Percentiles rank a stretch among this genome's conserved stretches.
Evolutionary conservation across 2,329 filamentous ascomycete genomes (phyloP).

Genomic region (Colletotrichum magnum): DNA sequence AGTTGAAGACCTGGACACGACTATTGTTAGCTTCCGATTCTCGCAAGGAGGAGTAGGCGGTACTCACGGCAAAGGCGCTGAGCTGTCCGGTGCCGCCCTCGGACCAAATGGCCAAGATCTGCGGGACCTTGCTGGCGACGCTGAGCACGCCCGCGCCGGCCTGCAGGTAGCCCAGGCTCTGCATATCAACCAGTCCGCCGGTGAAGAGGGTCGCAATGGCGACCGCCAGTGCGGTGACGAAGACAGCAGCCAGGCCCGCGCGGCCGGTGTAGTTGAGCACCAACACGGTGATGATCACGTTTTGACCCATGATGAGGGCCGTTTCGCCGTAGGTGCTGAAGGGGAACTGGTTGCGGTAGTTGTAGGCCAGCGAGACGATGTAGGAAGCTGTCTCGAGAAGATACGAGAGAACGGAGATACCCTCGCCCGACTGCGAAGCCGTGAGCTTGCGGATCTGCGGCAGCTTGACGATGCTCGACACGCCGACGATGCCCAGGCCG

Average conservation of each 20-base stretch:
- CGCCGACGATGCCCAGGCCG: constrained; percentile 92
- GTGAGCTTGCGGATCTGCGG: constrained; percentile 96
- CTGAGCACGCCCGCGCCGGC: constrained; percentile 86
- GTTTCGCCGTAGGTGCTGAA: constrained; percentile 98
- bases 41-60: too few relatives aligned
- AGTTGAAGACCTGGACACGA: constrained; percentile 88
- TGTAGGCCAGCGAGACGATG: constrained; percentile 93
- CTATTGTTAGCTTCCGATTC: constrained; percentile 1
- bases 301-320: constrained; percentile 91
- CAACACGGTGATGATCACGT: constrained; percentile 88
- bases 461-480: constrained; percentile 93
- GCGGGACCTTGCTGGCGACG: constrained; percentile 92
- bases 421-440: constrained; percentile 82
- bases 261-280: constrained; percentile 87
- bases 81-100: constrained; percentile 94
- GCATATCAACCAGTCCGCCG: constrained; percentile 74
- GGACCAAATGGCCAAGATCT: constrained; percentile 88
- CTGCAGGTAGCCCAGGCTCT: constrained; percentile 81
- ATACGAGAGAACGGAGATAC: constrained; percentile 91
- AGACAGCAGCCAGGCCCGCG: constrained; percentile 77
- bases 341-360: constrained; percentile 89
- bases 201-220: constrained; percentile 80
- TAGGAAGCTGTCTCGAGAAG: constrained; percentile 91
- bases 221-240: constrained; percentile 82
- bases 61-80: constrained; percentile 92